Evolutionary conservation across 345 rosid species (phyloP), one percentile per base, ranked within the genome.

Genomic region (Rubroshorea leprosula): DNA sequence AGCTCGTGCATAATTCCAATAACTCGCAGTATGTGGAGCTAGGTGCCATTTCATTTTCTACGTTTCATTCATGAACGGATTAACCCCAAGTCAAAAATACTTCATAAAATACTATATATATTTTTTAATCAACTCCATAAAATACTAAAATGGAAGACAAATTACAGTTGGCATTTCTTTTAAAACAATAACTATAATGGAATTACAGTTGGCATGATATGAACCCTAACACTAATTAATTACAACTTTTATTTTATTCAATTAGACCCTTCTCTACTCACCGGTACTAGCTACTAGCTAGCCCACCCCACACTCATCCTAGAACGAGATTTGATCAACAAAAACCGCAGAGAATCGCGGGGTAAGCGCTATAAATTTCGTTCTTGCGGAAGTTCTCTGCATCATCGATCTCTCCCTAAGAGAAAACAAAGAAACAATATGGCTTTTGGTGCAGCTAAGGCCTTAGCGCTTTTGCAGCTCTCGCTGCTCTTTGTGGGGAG

Each of bases 401-500:
- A 14, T 12, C 64, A 50, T 17, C 45, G 18, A 4, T 55, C 41
- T 22, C 52, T 44, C 14, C 7, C 21, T 57, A 23, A 24, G 27
- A 48, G 22, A 0, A 17, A 51, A 48, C 13, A 57, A 35, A 35
- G 12, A 8, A 35, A 35, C 1, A 35, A 35, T 7, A 78, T 79
- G 81, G 79, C 63, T 18, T 58, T 69, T 20, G 18, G n/a, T 1
- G 18, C 67, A 13, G 66, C 74, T 22, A 75, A 78, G 70, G 63
- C 76, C 51, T 21, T 64, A 13, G 31, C 71, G 24, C 67, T 73
- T 1, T 2, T 62, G 14, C 70, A 56, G 5, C 60, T 78, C 13
- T 68, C 72, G 20, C 57, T 81, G 13, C 24, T 71, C 23, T 50
- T 75, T 48, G 47, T 77, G 5, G 69, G 81, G 66, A 67, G 68